These are phyloP conservation scores for Colletotrichum tropicale DNA, from an alignment of 2,329 filamentous ascomycete species.

Conservation along the genomic window DNA sequence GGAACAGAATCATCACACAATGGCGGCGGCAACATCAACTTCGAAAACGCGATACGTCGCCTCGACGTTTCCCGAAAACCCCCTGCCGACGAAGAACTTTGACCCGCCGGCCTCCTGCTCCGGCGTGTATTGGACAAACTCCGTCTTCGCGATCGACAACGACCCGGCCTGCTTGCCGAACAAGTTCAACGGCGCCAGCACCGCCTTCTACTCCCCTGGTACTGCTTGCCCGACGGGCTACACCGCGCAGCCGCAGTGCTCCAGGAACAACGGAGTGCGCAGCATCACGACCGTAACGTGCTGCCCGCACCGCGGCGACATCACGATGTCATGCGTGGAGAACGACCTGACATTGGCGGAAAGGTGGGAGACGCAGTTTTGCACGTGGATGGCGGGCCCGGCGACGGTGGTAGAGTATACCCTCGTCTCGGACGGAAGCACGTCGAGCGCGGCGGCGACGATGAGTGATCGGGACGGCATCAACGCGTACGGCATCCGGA, in stretches of 20 bases:
- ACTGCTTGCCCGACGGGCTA: slow-evolving; percentile 14
- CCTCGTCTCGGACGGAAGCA: slow-evolving; percentile 3
- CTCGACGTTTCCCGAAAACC: slow-evolving; percentile 19
- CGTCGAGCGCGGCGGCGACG: slow-evolving; percentile 6
- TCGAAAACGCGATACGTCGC: slow-evolving; percentile 14
- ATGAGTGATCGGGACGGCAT: slow-evolving; percentile 21
- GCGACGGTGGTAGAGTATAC: slow-evolving; percentile 20
- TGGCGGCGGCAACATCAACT: background rate
- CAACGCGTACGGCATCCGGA: slow-evolving; percentile 28
- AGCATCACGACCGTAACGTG: slow-evolving; percentile 30
- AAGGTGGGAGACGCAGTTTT: slow-evolving; percentile 25
- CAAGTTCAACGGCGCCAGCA: slow-evolving; percentile 19
- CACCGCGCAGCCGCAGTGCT: slow-evolving; percentile 29
- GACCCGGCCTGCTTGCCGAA: slow-evolving; percentile 23
- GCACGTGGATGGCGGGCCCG: slow-evolving; percentile 25
- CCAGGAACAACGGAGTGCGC: slow-evolving; percentile 24
- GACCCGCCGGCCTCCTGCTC: slow-evolving; percentile 18
- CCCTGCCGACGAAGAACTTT: slow-evolving; percentile 26
- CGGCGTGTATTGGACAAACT: slow-evolving; percentile 17
- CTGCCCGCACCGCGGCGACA: slow-evolving; percentile 23
- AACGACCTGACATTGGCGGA: slow-evolving; percentile 18
- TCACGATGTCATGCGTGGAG: slow-evolving; percentile 24
- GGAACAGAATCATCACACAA: background rate
- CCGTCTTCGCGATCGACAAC: slow-evolving; percentile 24
- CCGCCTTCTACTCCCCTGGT: slow-evolving; percentile 21